These are phyloP conservation scores for Pseudocercospora pini-densiflorae DNA, from an alignment of 2,329 filamentous ascomycete genomes.

Conservation along the genomic window DNA sequence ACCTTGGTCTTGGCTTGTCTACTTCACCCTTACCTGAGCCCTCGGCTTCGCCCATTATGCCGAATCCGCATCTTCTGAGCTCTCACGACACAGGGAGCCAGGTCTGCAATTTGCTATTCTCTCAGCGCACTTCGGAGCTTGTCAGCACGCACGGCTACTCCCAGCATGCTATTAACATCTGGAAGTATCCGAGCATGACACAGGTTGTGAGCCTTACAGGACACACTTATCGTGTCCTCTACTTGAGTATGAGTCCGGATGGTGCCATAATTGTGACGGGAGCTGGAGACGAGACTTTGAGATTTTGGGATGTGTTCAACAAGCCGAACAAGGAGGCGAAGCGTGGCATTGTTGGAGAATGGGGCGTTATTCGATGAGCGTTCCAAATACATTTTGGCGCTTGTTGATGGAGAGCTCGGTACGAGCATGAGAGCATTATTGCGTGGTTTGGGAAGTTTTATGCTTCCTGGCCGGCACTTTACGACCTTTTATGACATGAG, in stretches of 20 bases:
- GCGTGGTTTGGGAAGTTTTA: background rate
- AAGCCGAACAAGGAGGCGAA: slow-evolving; percentile 70
- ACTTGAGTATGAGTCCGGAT: slow-evolving; percentile 96
- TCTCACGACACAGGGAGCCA: slow-evolving; percentile 97
- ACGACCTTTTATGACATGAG: slow-evolving; percentile 3
- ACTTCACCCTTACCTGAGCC: slow-evolving; percentile 31
- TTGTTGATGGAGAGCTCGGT: background rate
- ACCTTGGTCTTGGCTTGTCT: slow-evolving; percentile 34
- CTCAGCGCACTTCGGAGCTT: slow-evolving; percentile 95
- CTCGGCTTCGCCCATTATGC: slow-evolving; percentile 43
- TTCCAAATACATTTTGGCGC: background rate
- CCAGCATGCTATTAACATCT: slow-evolving; percentile 98
- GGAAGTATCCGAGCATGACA: slow-evolving; percentile 99
- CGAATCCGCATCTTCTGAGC: slow-evolving; percentile 60
- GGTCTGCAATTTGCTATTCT: slow-evolving; percentile 98
- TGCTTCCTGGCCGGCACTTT: background rate
- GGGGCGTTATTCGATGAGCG: slow-evolving; percentile 69
- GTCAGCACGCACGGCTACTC: slow-evolving; percentile 97
- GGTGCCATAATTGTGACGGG: slow-evolving; percentile 93
- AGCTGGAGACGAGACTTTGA: slow-evolving; percentile 90
- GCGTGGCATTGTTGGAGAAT: slow-evolving; percentile 64
- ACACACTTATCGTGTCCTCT: slow-evolving; percentile 94
- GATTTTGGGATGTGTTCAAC: slow-evolving; percentile 97
- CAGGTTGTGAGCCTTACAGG: slow-evolving; percentile 95
- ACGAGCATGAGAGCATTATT: background rate